Base-by-base conservation (phyloP, 1,284 basidiomycete species). In the Sporisorium iseilematis-ciliati region DNA sequence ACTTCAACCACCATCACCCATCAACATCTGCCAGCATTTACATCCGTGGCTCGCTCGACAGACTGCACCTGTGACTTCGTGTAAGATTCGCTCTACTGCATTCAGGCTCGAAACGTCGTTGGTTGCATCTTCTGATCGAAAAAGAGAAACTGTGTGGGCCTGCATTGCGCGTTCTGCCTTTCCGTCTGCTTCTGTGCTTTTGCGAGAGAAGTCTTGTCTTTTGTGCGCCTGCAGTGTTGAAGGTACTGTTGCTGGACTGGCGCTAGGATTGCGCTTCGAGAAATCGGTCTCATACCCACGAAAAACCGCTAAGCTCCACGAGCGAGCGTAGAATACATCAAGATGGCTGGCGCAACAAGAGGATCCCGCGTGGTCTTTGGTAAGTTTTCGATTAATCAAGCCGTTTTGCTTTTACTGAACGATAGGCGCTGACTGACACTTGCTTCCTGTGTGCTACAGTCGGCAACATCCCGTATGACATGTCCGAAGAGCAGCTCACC, bases 391-490 rank as follows among this genome's bases (percentile, higher is more conserved):
- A 20, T 26, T 3, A 25, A 59, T 58, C 64, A 57, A 52, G 59
- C 54, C 8, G 26, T 31, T 29, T 33, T 33, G 10, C 10, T 8
- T 11, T 31, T 45, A 18, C 20, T 20, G 8, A 23, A 58, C 2
- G 21, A 2, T 35, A 40, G 50, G 20, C 41, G 10, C 53, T 60
- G 58, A 60, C 57, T 8, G 12, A 11, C 2, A 12, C n/a, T n/a
- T 35, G 4, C n/a, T 14, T 25, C 6, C 29, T 20, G n/a, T n/a
- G 10, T 14, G 21, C 64, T 79, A 49, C 48, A 49, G 83, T 85
- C 46, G 83, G 83, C 18, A 85, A 85, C 66, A 83, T 85, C 42
- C 83, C 83, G 20, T 85, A 85, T 50, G 82, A 83, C 60, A 81
- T 84, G 65, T 79, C 82, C 18, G 83, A 85, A 53, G 82, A 85